Conservation (phyloP, 306 rosid genomes). For the Hylodesmum podocarpum region DNA sequence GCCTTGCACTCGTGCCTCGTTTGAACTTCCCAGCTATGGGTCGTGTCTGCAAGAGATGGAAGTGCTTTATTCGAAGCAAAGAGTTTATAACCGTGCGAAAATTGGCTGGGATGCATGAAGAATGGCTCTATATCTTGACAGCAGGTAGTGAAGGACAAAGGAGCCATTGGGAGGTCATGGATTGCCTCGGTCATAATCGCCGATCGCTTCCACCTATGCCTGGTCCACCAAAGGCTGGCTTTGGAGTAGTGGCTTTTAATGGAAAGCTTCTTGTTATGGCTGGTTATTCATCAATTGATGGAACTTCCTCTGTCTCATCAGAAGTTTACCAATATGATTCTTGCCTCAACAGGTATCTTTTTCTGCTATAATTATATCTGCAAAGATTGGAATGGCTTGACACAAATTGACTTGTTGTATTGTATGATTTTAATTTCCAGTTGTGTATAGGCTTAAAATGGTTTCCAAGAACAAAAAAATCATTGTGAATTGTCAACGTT, state of each 20-base stretch:
- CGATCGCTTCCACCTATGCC: conserved; percentile 79
- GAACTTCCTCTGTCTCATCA: conserved; percentile 52
- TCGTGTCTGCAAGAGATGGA: conserved; percentile 86
- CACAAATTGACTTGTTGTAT: not conserved
- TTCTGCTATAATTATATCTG: conserved; percentile 19
- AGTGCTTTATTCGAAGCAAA: conserved; percentile 73
- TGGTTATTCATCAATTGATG: conserved; percentile 59
- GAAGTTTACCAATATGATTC: conserved; percentile 83
- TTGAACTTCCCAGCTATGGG: conserved; percentile 65
- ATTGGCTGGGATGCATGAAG: conserved; percentile 79
- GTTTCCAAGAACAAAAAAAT: not conserved
- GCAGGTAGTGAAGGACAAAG: conserved; percentile 56
- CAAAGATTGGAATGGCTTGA: not conserved
- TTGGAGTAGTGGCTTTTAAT: conserved; percentile 72
- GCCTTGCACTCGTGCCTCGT: conserved; percentile 94
- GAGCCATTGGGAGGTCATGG: conserved; percentile 93
- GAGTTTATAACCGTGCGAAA: conserved; percentile 70
- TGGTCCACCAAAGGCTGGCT: conserved; percentile 65
- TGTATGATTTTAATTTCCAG: not conserved
- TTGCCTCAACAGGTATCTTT: conserved; percentile 65
- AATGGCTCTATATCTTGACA: conserved; percentile 88
- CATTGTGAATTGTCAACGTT: not conserved
- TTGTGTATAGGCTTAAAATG: not conserved
- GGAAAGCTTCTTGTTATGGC: conserved; percentile 93
- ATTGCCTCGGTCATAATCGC: conserved; percentile 60